Conservation (phyloP, 2,329 filamentous ascomycete genomes). For the Epichloe hybrida region DNA sequence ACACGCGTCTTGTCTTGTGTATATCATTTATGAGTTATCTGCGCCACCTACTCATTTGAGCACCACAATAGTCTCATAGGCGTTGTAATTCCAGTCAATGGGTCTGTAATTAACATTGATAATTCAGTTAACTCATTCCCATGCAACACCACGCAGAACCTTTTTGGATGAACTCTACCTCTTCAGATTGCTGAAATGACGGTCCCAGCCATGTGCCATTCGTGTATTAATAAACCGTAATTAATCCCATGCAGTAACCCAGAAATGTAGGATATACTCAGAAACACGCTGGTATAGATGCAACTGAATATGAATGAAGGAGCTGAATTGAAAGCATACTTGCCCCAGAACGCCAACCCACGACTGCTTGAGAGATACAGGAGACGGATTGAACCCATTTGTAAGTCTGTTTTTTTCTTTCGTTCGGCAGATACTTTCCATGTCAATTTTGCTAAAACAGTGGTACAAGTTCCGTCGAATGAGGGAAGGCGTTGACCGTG, state of each 20-base stretch:
- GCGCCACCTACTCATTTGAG: not conserved
- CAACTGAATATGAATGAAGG: not conserved
- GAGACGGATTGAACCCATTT: not conserved
- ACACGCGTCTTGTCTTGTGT: not conserved
- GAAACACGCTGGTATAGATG: conserved; percentile 2
- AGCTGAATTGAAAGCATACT: not conserved
- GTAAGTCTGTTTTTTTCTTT: not conserved
- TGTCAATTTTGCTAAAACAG: not conserved
- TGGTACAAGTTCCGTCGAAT: not conserved
- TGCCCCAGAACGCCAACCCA: not conserved
- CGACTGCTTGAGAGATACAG: not conserved
- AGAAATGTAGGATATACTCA: conserved; percentile 4
- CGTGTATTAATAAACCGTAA: not conserved
- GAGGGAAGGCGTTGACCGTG: not conserved
- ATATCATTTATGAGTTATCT: not conserved
- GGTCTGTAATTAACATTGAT: not conserved
- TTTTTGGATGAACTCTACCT: not conserved
- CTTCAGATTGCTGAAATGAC: not conserved
- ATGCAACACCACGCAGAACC: not conserved
- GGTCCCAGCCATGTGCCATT: not conserved
- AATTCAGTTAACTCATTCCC: not conserved
- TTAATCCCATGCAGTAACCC: conserved; percentile 6
- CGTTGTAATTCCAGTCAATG: not conserved
- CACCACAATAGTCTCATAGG: not conserved
- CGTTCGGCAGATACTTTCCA: not conserved